Percentiles rank a stretch among this genome's conserved stretches.
These are phyloP conservation scores for Cochlearia excelsa DNA, from an alignment of 345 rosid species.

Conservation along the genomic window DNA sequence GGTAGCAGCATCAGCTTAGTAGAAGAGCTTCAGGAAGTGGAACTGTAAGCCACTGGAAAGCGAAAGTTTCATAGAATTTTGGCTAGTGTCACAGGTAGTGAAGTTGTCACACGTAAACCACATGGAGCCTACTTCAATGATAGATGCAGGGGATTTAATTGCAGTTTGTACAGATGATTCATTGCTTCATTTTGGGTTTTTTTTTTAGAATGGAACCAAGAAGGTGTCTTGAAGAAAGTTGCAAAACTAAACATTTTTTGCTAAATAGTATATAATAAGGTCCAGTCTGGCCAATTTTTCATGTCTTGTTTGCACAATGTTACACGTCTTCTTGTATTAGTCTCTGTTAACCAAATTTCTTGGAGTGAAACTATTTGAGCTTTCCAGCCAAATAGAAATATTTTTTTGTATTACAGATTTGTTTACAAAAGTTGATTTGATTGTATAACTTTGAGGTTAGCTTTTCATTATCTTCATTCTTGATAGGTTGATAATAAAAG, in stretches of 20 bases:
- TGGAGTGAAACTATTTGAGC: not conserved
- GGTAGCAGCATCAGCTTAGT: constrained; percentile 57
- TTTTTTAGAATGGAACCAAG: constrained; percentile 20
- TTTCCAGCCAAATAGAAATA: not conserved
- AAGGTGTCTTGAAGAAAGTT: constrained; percentile 20
- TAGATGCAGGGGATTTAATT: too few species aligned
- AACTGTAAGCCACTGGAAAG: constrained; percentile 51
- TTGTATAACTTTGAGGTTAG: too few species aligned
- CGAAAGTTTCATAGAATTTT: not conserved
- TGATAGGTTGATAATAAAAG: too few species aligned
- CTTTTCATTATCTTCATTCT: too few species aligned
- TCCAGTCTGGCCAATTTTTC: constrained; percentile 15
- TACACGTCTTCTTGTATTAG: too few species aligned
- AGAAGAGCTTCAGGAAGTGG: constrained; percentile 93
- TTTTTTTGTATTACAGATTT: too few species aligned
- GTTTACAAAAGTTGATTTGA: too few species aligned
- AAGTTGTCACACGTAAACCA: not conserved
- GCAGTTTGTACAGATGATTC: constrained; percentile 10
- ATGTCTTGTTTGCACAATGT: too few species aligned
- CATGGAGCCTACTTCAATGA: not conserved
- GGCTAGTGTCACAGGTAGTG: not conserved
- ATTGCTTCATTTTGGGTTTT: constrained; percentile 24
- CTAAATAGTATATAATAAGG: constrained; percentile 31
- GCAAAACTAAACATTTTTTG: constrained; percentile 21
- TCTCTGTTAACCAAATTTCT: not conserved